Percentiles rank a stretch among this genome's conserved stretches.
Evolutionary conservation across 176 grass and related monocot species (phyloP).

Genomic region (Triticum timopheevii): DNA sequence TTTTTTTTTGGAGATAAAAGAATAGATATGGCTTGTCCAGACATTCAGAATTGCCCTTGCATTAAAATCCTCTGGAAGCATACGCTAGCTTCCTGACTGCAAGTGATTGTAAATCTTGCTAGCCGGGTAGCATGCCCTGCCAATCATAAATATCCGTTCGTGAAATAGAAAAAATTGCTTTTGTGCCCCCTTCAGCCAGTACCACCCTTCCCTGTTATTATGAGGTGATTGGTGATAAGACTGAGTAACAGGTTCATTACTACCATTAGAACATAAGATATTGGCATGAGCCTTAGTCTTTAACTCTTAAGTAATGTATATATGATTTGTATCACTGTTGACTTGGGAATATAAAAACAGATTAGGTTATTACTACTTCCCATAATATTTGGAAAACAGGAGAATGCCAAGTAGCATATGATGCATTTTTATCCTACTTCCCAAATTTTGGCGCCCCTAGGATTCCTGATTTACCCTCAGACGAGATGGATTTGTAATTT

Average conservation of each 20-base stretch:
- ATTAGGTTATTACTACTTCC: not conserved
- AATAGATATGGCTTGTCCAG: not conserved
- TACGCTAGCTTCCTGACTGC: slow-evolving; percentile 18
- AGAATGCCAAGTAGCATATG: not conserved
- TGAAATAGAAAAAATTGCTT: not conserved
- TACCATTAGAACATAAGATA: not conserved
- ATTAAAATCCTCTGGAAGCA: slow-evolving; percentile 1
- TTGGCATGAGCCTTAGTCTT: not conserved
- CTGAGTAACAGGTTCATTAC: not conserved
- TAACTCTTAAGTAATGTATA: not conserved
- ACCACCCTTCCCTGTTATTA: not conserved
- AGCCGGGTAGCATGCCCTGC: not conserved
- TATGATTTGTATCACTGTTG: not conserved
- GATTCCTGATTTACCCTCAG: slow-evolving; percentile 6
- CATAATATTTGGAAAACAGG: slow-evolving; percentile 1
- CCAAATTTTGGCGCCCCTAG: not conserved
- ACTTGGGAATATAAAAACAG: not conserved
- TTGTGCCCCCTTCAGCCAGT: not conserved
- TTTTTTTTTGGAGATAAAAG: not conserved
- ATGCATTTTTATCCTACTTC: not conserved
- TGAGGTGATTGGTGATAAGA: not conserved
- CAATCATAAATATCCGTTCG: slow-evolving; percentile 1
- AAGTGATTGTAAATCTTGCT: slow-evolving; percentile 1
- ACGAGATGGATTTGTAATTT: not conserved
- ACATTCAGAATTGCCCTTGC: not conserved